Conservation (phyloP, 805 yeast genomes). For the Saturnispora besseyi region DNA sequence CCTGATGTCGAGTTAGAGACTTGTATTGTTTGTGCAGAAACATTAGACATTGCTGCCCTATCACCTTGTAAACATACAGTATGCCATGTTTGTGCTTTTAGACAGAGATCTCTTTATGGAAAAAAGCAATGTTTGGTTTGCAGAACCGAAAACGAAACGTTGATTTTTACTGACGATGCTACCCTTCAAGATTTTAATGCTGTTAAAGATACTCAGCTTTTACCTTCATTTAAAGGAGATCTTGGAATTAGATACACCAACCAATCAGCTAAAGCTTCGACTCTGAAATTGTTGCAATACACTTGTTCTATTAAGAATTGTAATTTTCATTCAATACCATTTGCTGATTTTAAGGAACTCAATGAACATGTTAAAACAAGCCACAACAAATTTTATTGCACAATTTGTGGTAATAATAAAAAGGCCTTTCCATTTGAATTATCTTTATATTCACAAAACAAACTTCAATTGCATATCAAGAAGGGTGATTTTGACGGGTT, state of each 20-base stretch:
- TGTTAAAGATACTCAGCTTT: slow-evolving; percentile 6
- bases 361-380: slow-evolving; percentile 54
- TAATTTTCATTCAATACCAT: slow-evolving; percentile 18
- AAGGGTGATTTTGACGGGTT: slow-evolving; percentile 75
- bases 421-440: slow-evolving; percentile 71
- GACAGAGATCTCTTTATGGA: slow-evolving; percentile 73
- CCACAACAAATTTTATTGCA: slow-evolving; percentile 62
- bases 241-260: slow-evolving; percentile 55
- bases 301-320: slow-evolving; percentile 41
- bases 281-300: slow-evolving; percentile 43
- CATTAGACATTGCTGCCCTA: slow-evolving; percentile 51
- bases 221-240: slow-evolving; percentile 29
- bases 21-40: slow-evolving; percentile 83
- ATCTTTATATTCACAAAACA: slow-evolving; percentile 48
- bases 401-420: slow-evolving; percentile 68
- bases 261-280: slow-evolving; percentile 35
- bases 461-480: slow-evolving; percentile 59
- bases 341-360: slow-evolving; percentile 45
- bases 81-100: slow-evolving; percentile 73
- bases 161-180: slow-evolving; percentile 48
- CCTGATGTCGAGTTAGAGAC: slow-evolving; percentile 13
- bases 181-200: slow-evolving; percentile 30
- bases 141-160: slow-evolving; percentile 53
- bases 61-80: slow-evolving; percentile 80
- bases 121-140: slow-evolving; percentile 77